Evolutionary conservation across 768 basidiomycete species (phyloP).

Genomic region (Pleurotus platypus): DNA sequence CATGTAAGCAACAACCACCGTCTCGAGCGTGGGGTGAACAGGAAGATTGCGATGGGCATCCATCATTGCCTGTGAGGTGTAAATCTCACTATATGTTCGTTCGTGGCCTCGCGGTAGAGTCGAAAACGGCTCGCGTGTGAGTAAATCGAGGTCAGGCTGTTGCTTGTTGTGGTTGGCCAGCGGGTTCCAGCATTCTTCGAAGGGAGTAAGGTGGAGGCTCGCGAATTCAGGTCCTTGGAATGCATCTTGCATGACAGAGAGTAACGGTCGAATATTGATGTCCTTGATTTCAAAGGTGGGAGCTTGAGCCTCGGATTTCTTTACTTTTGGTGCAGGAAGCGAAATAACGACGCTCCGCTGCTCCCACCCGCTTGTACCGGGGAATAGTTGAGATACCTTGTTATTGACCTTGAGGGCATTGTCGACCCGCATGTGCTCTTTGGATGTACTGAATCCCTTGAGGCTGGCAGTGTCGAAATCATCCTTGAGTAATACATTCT

Average conservation of each 20-base stretch:
- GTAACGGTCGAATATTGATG: background rate
- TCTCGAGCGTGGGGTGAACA: conserved; percentile 11
- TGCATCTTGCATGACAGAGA: background rate
- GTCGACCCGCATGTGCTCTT: conserved; percentile 14
- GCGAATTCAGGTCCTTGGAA: background rate
- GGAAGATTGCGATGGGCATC: conserved; percentile 19
- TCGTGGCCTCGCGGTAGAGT: conserved; percentile 13
- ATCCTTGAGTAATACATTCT: conserved; percentile 19
- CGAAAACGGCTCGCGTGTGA: conserved; percentile 20
- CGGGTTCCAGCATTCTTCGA: background rate
- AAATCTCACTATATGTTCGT: conserved; percentile 23
- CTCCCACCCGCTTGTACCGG: background rate
- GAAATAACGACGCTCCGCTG: background rate
- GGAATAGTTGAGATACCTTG: background rate
- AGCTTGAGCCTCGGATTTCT: background rate
- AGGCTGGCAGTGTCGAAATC: conserved; percentile 19
- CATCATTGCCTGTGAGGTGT: conserved; percentile 25
- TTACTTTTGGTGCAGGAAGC: background rate
- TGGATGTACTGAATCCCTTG: conserved; percentile 12
- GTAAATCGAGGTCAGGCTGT: conserved; percentile 15
- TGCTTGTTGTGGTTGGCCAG: too few species aligned
- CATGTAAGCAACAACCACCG: conserved; percentile 19
- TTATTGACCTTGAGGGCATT: background rate
- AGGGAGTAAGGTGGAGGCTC: background rate
- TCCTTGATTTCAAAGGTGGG: background rate